Evolutionary conservation across 164 flowering plant species (phyloP).

Genomic region (Vitis cinerea): DNA sequence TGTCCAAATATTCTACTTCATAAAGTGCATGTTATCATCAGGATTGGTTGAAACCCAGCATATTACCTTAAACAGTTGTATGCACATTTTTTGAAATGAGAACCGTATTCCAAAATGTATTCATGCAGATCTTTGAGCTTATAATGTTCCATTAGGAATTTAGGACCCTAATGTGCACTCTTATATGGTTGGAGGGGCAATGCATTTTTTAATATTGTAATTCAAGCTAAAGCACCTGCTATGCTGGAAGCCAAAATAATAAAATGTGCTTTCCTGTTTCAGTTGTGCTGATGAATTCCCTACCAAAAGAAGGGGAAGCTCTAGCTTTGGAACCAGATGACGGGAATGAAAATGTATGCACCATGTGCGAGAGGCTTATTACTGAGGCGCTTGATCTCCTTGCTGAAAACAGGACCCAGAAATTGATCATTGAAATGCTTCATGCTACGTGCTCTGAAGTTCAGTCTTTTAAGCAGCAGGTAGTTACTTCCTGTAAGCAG

Average conservation of each 20-base stretch:
- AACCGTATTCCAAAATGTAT: neutral
- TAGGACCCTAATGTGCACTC: too few relatives aligned
- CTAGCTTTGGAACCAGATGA: constrained; percentile 21
- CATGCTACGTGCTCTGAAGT: constrained; percentile 56
- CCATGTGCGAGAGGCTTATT: constrained; percentile 63
- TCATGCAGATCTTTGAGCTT: too few relatives aligned
- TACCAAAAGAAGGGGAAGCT: constrained; percentile 14
- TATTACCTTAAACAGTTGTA: neutral
- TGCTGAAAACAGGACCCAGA: constrained; percentile 61
- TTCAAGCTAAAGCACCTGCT: too few relatives aligned
- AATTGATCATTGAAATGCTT: constrained; percentile 53
- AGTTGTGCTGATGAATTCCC: constrained; percentile 27
- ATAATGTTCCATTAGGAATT: too few relatives aligned
- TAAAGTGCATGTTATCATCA: too few relatives aligned
- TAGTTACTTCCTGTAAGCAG: constrained; percentile 12
- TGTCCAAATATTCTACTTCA: too few relatives aligned
- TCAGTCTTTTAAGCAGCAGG: constrained; percentile 58
- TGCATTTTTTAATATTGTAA: too few relatives aligned
- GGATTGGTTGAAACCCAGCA: neutral
- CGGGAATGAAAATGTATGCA: constrained; percentile 48
- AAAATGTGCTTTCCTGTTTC: neutral
- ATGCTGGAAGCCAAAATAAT: too few relatives aligned
- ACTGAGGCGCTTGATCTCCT: constrained; percentile 62
- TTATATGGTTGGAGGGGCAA: too few relatives aligned
- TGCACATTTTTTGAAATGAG: neutral